These are phyloP conservation scores for Exsudoporus frostii DNA, from an alignment of 768 basidiomycete genomes.

Conservation along the genomic window DNA sequence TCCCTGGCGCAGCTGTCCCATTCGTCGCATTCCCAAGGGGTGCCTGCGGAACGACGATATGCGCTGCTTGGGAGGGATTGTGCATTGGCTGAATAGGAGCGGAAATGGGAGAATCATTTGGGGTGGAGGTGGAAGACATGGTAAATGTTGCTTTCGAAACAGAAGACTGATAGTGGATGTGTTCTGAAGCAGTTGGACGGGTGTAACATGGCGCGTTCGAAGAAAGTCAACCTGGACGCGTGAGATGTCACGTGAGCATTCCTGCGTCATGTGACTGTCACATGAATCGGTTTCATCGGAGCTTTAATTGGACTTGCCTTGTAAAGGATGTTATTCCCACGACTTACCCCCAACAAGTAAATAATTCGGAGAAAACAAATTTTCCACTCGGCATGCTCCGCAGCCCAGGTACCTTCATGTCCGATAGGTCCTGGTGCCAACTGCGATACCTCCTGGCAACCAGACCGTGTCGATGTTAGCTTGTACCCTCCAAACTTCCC, in stretches of 20 bases:
- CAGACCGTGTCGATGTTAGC: no score
- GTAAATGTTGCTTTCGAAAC: constrained; percentile 20
- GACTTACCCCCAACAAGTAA: no score
- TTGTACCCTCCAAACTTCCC: no score
- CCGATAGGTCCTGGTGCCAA: no score
- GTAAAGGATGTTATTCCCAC: no score
- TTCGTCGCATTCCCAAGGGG: constrained; percentile 68
- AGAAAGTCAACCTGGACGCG: constrained; percentile 28
- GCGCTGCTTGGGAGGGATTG: constrained; percentile 78
- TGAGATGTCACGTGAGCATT: constrained; percentile 25
- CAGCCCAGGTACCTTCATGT: no score
- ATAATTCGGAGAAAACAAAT: no score
- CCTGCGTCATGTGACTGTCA: constrained; percentile 13
- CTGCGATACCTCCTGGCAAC: no score
- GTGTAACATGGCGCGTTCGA: constrained; percentile 10
- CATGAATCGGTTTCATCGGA: no score
- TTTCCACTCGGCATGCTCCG: no score
- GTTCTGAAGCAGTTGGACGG: neutral
- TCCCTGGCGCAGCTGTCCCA: constrained; percentile 56
- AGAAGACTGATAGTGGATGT: neutral
- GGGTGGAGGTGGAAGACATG: constrained; percentile 56
- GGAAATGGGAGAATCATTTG: constrained; percentile 61
- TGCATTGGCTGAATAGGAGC: constrained; percentile 79
- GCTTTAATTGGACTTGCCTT: no score
- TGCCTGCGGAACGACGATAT: constrained; percentile 74